Conservation (phyloP, 1,284 basidiomycete species). For the Stereum hirsutum region DNA sequence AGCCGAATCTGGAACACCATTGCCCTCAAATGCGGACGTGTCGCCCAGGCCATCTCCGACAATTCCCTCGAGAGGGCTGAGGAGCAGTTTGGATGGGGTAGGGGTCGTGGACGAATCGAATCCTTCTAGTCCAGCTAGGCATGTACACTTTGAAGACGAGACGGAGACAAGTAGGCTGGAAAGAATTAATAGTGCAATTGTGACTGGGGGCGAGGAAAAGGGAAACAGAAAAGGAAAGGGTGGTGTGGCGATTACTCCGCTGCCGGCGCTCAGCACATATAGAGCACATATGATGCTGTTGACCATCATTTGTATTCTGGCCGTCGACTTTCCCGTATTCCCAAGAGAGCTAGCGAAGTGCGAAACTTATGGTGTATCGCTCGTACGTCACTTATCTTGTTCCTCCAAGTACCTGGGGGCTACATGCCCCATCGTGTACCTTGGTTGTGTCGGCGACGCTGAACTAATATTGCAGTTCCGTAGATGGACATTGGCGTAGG, state of each 20-base stretch:
- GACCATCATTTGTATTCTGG: slow-evolving; percentile 87
- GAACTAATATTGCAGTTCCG: no score
- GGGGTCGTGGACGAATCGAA: no score
- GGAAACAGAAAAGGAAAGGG: no score
- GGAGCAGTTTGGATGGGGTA: no score
- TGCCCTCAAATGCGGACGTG: slow-evolving; percentile 31
- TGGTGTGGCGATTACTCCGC: slow-evolving; percentile 23
- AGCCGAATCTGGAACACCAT: slow-evolving; percentile 34
- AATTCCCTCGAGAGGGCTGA: background rate
- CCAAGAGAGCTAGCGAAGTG: slow-evolving; percentile 87
- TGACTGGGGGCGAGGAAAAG: no score
- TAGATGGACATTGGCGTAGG: slow-evolving; percentile 99
- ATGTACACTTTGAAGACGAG: slow-evolving; percentile 3
- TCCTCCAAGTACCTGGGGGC: background rate
- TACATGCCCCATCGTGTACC: slow-evolving; percentile 4
- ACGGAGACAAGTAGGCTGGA: no score
- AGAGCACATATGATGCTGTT: slow-evolving; percentile 94
- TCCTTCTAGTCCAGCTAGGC: no score
- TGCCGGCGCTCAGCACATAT: slow-evolving; percentile 81
- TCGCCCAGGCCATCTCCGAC: slow-evolving; percentile 4
- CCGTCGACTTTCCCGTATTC: slow-evolving; percentile 93
- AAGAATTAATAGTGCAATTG: no score
- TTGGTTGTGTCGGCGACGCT: no score
- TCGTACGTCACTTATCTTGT: slow-evolving; percentile 42
- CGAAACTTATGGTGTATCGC: slow-evolving; percentile 88